Conservation (phyloP, 495 filamentous ascomycete genomes). For the Barbatosphaeria neglecta region DNA sequence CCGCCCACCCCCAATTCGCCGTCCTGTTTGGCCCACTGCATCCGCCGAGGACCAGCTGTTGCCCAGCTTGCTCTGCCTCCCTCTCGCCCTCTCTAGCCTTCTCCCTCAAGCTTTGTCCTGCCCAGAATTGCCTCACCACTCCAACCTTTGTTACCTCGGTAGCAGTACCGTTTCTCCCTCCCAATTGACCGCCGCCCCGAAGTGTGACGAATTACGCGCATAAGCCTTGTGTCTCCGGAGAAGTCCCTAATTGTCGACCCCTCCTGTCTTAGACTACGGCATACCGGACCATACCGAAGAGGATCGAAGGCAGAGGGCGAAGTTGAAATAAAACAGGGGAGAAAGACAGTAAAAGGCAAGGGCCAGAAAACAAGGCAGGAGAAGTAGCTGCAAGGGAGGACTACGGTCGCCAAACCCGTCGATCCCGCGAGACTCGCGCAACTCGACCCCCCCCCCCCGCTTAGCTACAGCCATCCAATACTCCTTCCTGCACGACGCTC, state of each 20-base stretch:
- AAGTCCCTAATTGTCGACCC: not conserved
- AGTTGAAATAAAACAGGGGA: not conserved
- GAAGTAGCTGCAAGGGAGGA: slow-evolving; percentile 1
- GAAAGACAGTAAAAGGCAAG: not conserved
- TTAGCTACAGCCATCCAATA: not conserved
- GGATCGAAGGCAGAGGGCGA: not conserved
- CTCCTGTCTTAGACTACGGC: not conserved
- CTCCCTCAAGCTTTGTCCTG: not conserved
- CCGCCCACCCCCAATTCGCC: not conserved
- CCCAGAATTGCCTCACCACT: not conserved
- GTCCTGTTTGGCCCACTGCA: not conserved
- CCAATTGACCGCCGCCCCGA: not conserved
- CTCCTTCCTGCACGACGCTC: not conserved
- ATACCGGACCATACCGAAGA: not conserved
- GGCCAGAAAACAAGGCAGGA: not conserved
- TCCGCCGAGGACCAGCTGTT: not conserved
- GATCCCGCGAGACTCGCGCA: not conserved
- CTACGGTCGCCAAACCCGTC: not conserved
- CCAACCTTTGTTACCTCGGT: not conserved
- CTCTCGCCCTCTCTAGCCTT: not conserved
- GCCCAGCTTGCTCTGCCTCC: not conserved
- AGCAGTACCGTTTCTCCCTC: not conserved
- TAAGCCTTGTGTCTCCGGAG: not conserved
- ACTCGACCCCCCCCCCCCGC: not conserved
- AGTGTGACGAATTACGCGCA: not conserved